Conservation (phyloP, 805 yeast genomes). For the Zygosaccharomyces kombuchaensis region DNA sequence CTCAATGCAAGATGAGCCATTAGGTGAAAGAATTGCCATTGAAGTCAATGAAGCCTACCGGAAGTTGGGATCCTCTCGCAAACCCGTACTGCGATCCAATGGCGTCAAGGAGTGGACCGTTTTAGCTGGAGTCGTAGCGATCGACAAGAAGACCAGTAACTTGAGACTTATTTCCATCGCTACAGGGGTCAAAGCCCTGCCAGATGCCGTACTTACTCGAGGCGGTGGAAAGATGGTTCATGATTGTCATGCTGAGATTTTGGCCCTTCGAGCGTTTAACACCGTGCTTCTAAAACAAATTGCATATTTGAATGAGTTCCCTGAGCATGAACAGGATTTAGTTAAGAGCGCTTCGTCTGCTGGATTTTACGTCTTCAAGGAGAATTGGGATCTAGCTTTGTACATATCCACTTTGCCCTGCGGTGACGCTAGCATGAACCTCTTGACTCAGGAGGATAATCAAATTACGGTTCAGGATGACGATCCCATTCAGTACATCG, state of each 20-base stretch:
- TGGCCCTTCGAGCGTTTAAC: conserved; percentile 70
- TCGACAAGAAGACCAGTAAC: conserved; percentile 16
- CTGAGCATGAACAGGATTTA: conserved; percentile 10
- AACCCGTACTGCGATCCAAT: conserved; percentile 58
- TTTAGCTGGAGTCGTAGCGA: conserved; percentile 64
- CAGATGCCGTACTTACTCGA: conserved; percentile 44
- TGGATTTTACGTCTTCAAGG: conserved; percentile 33
- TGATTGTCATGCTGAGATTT: conserved; percentile 87
- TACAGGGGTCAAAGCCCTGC: conserved; percentile 80
- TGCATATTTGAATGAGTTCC: not conserved
- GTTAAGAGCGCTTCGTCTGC: conserved; percentile 1
- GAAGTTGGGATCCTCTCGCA: conserved; percentile 41
- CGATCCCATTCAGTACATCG: conserved; percentile 27
- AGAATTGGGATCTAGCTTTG: conserved; percentile 46
- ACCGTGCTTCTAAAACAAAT: conserved; percentile 50
- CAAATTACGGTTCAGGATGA: conserved; percentile 19
- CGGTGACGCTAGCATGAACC: conserved; percentile 78
- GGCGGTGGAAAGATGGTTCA: conserved; percentile 64
- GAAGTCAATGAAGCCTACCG: conserved; percentile 30
- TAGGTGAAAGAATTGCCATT: conserved; percentile 22
- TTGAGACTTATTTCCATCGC: conserved; percentile 47
- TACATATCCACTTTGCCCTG: conserved; percentile 79
- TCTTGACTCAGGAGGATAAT: conserved; percentile 16
- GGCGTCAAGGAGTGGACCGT: conserved; percentile 80
- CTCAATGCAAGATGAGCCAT: not conserved